Evolutionary conservation across 2,329 filamentous ascomycete species (phyloP).

Genomic region (Penicillium sclerotigenum): DNA sequence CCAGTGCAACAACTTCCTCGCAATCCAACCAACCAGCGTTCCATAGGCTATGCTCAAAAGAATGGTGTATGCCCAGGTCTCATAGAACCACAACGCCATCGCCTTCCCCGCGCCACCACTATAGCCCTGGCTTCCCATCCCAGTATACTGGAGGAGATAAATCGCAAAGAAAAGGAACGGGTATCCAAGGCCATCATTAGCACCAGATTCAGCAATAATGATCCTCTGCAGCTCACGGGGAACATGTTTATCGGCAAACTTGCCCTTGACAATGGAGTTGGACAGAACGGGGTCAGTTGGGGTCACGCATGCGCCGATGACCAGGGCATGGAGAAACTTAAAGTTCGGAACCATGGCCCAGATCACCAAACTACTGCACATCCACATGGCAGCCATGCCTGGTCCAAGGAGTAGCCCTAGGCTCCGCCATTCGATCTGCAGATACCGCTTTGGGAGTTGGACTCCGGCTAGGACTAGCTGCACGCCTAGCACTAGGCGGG

Average conservation of each 20-base stretch:
- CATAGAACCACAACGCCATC: slow-evolving; percentile 77
- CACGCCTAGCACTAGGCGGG: slow-evolving; percentile 80
- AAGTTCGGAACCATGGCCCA: slow-evolving; percentile 72
- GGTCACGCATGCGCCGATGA: slow-evolving; percentile 81
- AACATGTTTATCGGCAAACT: slow-evolving; percentile 87
- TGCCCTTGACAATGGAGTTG: slow-evolving; percentile 88
- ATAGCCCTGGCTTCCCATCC: slow-evolving; percentile 54
- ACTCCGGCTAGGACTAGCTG: slow-evolving; percentile 87
- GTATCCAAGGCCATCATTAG: slow-evolving; percentile 86
- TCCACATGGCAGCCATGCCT: slow-evolving; percentile 84
- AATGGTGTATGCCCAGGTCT: slow-evolving; percentile 82
- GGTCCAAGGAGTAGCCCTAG: slow-evolving; percentile 73
- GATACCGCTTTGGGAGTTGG: slow-evolving; percentile 79
- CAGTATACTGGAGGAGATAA: slow-evolving; percentile 75
- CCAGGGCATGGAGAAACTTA: slow-evolving; percentile 72
- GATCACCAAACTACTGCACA: slow-evolving; percentile 72
- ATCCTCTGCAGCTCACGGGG: slow-evolving; percentile 77
- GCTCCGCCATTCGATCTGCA: slow-evolving; percentile 73
- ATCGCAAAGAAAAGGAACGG: slow-evolving; percentile 83
- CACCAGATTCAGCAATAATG: slow-evolving; percentile 77
- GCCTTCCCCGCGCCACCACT: slow-evolving; percentile 62
- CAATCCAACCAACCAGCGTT: slow-evolving; percentile 71
- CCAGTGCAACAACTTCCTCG: slow-evolving; percentile 78
- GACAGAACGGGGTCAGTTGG: slow-evolving; percentile 86
- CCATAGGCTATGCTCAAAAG: slow-evolving; percentile 76